Percentiles rank a stretch among this genome's conserved stretches.
Conservation (phyloP, 768 basidiomycete species). For the Boletus edulis region DNA sequence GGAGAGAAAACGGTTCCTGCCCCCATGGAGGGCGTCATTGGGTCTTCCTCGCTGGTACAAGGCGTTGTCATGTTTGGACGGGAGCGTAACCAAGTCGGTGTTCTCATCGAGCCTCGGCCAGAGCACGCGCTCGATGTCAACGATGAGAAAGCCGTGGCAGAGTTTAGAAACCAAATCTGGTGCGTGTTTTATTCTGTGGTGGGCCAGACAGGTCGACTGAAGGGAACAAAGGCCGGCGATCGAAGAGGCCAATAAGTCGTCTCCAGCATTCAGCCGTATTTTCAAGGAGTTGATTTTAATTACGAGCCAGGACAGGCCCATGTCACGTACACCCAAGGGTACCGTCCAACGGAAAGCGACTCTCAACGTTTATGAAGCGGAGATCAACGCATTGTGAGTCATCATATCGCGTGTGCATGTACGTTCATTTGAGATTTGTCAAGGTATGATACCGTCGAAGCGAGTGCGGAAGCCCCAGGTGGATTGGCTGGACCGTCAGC, state of each 20-base stretch:
- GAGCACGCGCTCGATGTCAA: slow-evolving; percentile 9
- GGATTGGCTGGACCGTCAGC: background rate
- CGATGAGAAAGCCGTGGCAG: slow-evolving; percentile 2
- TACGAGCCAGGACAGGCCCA: slow-evolving; percentile 36
- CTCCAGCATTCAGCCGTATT: slow-evolving; percentile 40
- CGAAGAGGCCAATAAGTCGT: slow-evolving; percentile 38
- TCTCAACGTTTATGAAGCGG: slow-evolving; percentile 20
- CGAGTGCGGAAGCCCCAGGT: background rate
- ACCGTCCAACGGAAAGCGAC: slow-evolving; percentile 18
- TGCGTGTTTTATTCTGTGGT: background rate
- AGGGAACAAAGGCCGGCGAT: slow-evolving; percentile 31
- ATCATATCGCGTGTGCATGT: background rate
- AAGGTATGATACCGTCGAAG: background rate
- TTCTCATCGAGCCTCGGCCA: slow-evolving; percentile 28
- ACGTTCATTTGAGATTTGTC: background rate
- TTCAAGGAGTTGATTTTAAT: slow-evolving; percentile 54
- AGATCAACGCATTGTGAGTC: slow-evolving; percentile 25
- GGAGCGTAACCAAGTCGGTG: slow-evolving; percentile 26
- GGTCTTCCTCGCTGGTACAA: slow-evolving; percentile 16
- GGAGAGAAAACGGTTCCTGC: slow-evolving; percentile 34
- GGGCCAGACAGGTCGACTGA: too few species aligned
- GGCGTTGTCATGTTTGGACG: slow-evolving; percentile 32
- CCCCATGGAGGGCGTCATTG: slow-evolving; percentile 27
- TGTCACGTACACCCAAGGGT: slow-evolving; percentile 36
- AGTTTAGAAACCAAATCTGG: slow-evolving; percentile 25